Evolutionary conservation across 2,329 filamentous ascomycete genomes (phyloP).

Genomic region (Thielaviopsis musarum): DNA sequence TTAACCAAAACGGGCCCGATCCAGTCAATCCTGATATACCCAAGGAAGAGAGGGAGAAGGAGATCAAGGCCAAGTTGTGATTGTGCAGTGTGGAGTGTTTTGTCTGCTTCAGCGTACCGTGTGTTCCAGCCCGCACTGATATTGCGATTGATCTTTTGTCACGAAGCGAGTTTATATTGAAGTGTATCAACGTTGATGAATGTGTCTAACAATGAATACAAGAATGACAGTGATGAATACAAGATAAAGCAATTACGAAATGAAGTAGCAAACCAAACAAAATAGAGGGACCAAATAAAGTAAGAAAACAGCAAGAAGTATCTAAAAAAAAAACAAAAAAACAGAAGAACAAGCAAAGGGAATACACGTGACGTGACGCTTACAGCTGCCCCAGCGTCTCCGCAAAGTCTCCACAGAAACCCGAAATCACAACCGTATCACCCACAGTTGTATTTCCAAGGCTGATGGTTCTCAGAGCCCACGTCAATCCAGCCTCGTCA

Average conservation of each 20-base stretch:
- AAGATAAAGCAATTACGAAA: neutral
- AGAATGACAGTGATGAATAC: neutral
- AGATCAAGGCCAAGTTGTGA: neutral
- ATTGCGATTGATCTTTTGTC: neutral
- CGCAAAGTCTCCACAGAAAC: constrained; percentile 7
- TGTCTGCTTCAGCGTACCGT: neutral
- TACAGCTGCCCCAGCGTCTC: constrained; percentile 1
- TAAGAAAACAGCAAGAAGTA: neutral
- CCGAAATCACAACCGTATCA: neutral
- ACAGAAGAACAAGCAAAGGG: neutral
- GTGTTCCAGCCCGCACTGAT: neutral
- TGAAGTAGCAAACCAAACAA: neutral
- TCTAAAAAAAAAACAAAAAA: neutral
- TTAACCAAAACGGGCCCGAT: constrained; percentile 8
- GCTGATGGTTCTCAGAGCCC: constrained; percentile 2
- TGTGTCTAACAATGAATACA: neutral
- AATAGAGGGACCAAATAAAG: neutral
- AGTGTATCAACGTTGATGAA: neutral
- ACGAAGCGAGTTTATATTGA: neutral
- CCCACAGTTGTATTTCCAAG: neutral
- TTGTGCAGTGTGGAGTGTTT: neutral
- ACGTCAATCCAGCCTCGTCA: neutral
- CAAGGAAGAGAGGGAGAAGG: constrained; percentile 15
- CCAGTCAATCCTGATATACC: constrained; percentile 9
- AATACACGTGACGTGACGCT: neutral